Base-by-base conservation (phyloP, 148 eudicot species). In the Vaccinium corymbosum region DNA sequence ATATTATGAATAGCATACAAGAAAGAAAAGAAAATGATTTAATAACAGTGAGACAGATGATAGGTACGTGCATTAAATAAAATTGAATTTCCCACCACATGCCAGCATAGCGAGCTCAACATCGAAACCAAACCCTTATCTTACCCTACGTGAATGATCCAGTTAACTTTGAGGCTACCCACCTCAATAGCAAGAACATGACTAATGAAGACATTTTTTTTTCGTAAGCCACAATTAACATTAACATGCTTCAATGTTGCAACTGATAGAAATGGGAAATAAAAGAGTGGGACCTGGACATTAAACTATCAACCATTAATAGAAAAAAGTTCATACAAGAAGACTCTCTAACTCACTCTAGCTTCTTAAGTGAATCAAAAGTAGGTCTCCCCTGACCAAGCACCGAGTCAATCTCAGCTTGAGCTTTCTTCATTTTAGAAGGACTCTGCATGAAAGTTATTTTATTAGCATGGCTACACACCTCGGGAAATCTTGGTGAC, bases 401-500 rank as follows among this genome's bases (percentile, higher is more conserved):
- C 53, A 97, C 97, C 10, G 85, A 88, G 89, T 97, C 99, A 84
- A 94, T 89, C 91, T 97, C 99, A 50, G 90, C 92, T 85, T 97
- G 99, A 76, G 99, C 99, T 90, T 93, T 97, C 90, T 91, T 93
- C 98, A 97, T 94, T 90, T 97, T 94, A 85, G 93, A 86, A 46
- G 99, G 99, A 87, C 91, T 92, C 98, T 95, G 89, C 83, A 89
- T 52, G 55, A 75, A 13, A 52, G 42, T 17, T 78, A 52, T 78
- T 13, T 81, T 16, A 84, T 84, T 70, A 84, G 77, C 78, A 73
- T 72, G 49, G 62, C 46, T 14, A 77, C 72, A 49, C 25, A 12
- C 7, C 2, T 2, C 6, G 0, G 38, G 42, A 51, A 17, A 32
- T 55, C 49, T 70, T 25, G 27, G 19, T 38, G 17, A 2, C n/a